phyloP scores from a whole-genome alignment of 257 asterid species.

The Orobanche coerulescens region DNA sequence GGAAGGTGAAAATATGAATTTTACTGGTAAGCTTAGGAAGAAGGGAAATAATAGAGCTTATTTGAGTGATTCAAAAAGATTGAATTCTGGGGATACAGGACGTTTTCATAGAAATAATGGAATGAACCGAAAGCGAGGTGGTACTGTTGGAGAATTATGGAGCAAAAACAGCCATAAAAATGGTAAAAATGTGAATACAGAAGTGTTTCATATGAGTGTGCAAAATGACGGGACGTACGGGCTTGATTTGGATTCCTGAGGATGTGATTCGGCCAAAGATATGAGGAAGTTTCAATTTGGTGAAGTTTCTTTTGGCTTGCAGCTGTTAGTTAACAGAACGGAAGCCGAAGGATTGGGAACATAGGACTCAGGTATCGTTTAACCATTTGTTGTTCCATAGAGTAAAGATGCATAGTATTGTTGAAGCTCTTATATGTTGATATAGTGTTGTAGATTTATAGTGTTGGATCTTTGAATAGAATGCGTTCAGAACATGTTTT shows the following conservation, averaged over 20 bases:
- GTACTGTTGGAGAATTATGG: slow-evolving; percentile 19
- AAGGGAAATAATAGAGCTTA: slow-evolving; percentile 27
- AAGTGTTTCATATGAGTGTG: slow-evolving; percentile 49
- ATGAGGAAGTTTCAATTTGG: neutral
- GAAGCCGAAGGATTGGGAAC: slow-evolving; percentile 20
- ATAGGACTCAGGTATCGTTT: slow-evolving; percentile 31
- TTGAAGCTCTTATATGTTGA: slow-evolving; percentile 1
- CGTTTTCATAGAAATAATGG: slow-evolving; percentile 16
- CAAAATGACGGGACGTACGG: slow-evolving; percentile 66
- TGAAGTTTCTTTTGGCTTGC: neutral
- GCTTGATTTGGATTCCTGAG: slow-evolving; percentile 27
- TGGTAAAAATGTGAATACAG: slow-evolving; percentile 26
- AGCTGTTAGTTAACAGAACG: neutral
- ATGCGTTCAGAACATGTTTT: neutral
- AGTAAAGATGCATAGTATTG: slow-evolving; percentile 19
- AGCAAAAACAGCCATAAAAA: slow-evolving; percentile 22
- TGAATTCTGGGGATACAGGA: slow-evolving; percentile 25
- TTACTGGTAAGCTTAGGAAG: slow-evolving; percentile 30
- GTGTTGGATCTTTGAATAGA: neutral
- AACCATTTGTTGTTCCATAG: slow-evolving; percentile 20
- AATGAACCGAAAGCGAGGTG: slow-evolving; percentile 4
- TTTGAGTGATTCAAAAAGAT: slow-evolving; percentile 25
- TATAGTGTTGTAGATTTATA: slow-evolving; percentile 12
- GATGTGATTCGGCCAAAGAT: neutral
- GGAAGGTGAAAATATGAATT: slow-evolving; percentile 22